Evolutionary conservation across 2,329 filamentous ascomycete species (phyloP), one percentile per base, ranked within the genome.

Genomic region (Dactylellina cionopaga): DNA sequence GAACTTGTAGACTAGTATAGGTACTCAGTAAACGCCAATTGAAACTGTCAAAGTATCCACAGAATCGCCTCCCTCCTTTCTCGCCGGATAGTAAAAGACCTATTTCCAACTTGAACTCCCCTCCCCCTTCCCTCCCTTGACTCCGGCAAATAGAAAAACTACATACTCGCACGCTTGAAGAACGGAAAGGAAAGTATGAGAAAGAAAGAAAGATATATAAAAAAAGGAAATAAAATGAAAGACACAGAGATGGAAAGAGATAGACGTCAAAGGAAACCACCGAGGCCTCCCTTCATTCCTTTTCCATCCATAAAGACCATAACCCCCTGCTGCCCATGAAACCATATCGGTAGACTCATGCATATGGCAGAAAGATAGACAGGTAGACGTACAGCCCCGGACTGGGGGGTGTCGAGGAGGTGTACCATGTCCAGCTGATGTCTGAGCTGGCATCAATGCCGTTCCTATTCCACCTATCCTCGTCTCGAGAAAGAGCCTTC

Each of bases 401-500:
- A n/a, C n/a, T n/a, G n/a, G n/a, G n/a, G n/a, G n/a, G n/a, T n/a
- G 62, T 59, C 33, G 9, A 47, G 37, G 31, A 5, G 13, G 6
- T 33, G 24, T 5, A 33, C 6, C 17, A 9, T 2, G 63, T 68
- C 27, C 63, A 68, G 63, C 52, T 68, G 63, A 68, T 68, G 51
- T 35, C 19, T 68, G 63, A 59, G 63, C 46, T 68, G 63, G 52
- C 63, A 68, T 52, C 51, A 25, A 31, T 49, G 33, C 54, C 54
- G 46, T 59, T 19, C 31, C 27, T 11, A 17, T 31, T 55, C 31
- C 39, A 33, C 22, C 33, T 41, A 25, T n/a, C 31, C 31, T 31
- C 49, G 35, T 54, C 39, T 59, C 54, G 46, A 60, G 10, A 27
- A 35, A 11, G 60, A 39, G 24, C 33, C 37, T 51, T n/a, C n/a